phyloP scores from a whole-genome alignment of 768 basidiomycete species.

The Sarcomyxa edulis region DNA sequence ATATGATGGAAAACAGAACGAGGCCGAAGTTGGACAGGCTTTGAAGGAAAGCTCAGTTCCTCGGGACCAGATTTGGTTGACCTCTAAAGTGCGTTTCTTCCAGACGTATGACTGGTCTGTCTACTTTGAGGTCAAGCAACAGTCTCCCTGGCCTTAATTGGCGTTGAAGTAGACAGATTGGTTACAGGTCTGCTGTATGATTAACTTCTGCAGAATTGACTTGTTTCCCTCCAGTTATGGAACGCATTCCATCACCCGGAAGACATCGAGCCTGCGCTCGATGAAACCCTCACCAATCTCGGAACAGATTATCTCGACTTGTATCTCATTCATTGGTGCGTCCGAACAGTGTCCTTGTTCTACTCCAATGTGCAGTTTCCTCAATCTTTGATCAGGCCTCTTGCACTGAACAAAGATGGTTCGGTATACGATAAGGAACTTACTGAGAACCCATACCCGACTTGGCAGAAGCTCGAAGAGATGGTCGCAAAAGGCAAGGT shows the following conservation, averaged over 20 bases:
- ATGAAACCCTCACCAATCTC: constrained; percentile 58
- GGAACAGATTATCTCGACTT: constrained; percentile 72
- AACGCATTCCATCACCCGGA: constrained; percentile 72
- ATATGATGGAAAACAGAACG: too few species aligned
- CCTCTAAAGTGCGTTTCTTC: constrained; percentile 40
- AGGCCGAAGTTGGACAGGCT: constrained; percentile 63
- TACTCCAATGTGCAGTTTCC: too few species aligned
- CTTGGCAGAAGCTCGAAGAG: constrained; percentile 78
- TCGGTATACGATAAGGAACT: constrained; percentile 48
- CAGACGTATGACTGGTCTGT: too few species aligned
- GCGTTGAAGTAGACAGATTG: too few species aligned
- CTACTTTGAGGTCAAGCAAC: too few species aligned
- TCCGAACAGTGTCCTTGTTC: constrained; percentile 2
- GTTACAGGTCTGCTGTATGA: too few species aligned
- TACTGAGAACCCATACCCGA: constrained; percentile 67
- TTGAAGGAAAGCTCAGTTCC: constrained; percentile 53
- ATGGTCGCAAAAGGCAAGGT: constrained; percentile 73
- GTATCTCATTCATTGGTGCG: constrained; percentile 77
- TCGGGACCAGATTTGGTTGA: constrained; percentile 63
- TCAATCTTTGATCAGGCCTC: constrained; percentile 45
- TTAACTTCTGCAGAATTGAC: background rate
- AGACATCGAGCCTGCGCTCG: constrained; percentile 61
- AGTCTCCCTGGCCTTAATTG: too few species aligned
- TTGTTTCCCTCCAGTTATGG: constrained; percentile 47
- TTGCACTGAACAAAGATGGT: constrained; percentile 55